Percentiles rank a stretch among this genome's conserved stretches.
These are phyloP conservation scores for Scheffersomyces illinoinensis DNA, from an alignment of 1,139 yeast genomes.

Conservation along the genomic window DNA sequence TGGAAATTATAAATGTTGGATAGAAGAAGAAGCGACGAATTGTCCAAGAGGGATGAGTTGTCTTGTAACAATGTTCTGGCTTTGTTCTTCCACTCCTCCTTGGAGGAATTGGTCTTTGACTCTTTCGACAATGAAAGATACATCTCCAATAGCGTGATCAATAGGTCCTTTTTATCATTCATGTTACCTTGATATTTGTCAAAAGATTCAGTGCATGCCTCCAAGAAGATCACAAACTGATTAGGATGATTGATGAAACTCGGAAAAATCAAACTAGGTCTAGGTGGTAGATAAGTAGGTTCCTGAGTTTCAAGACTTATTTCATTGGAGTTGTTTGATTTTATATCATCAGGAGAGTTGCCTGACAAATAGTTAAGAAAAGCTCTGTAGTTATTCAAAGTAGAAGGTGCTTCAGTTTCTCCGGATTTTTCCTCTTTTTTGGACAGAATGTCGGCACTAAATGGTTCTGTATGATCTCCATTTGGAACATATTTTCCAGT, in stretches of 20 bases:
- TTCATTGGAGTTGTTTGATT: constrained; percentile 4
- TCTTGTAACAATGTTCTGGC: constrained; percentile 55
- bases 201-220: constrained; percentile 83
- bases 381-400: constrained; percentile 67
- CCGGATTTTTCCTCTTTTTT: constrained; percentile 9
- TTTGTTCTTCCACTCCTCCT: constrained; percentile 58
- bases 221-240: constrained; percentile 90
- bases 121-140: constrained; percentile 61
- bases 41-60: constrained; percentile 51
- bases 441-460: not conserved
- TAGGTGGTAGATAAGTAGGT: constrained; percentile 90
- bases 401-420: constrained; percentile 3
- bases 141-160: constrained; percentile 79
- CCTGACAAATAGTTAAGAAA: constrained; percentile 65
- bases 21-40: constrained; percentile 59
- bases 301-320: constrained; percentile 8
- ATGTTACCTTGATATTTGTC: constrained; percentile 73
- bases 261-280: constrained; percentile 83
- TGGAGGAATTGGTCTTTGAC: constrained; percentile 14
- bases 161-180: constrained; percentile 68
- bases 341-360: constrained; percentile 11
- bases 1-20: constrained; percentile 64
- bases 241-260: constrained; percentile 82
- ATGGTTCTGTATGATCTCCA: constrained; percentile 1
- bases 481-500: constrained; percentile 76